Conservation (phyloP, 2,329 filamentous ascomycete species). For the Xylariaceae sp. region DNA sequence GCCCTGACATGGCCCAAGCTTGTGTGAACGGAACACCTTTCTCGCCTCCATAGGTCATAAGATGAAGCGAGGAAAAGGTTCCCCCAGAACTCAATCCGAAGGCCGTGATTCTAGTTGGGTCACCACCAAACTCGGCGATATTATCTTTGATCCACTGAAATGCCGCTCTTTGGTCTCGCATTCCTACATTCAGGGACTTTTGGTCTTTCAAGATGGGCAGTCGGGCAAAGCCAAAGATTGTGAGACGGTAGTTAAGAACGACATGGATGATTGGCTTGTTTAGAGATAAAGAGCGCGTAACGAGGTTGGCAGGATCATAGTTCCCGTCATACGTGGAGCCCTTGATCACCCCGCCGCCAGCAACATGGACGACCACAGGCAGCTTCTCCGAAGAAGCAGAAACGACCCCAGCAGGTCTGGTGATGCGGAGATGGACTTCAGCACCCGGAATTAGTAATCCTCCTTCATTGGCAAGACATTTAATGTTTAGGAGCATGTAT, state of each 20-base stretch:
- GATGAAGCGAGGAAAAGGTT: not conserved
- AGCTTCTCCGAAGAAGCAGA: slow-evolving; percentile 24
- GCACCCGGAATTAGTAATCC: no score
- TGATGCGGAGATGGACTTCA: slow-evolving; percentile 33
- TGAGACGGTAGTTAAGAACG: slow-evolving; percentile 37
- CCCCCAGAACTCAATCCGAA: slow-evolving; percentile 1
- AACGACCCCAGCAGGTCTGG: slow-evolving; percentile 31
- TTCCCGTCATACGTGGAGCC: slow-evolving; percentile 36
- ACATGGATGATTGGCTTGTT: slow-evolving; percentile 38
- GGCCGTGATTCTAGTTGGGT: not conserved
- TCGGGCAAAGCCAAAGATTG: slow-evolving; percentile 41
- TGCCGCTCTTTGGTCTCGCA: not conserved
- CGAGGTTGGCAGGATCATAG: slow-evolving; percentile 33
- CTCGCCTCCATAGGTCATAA: slow-evolving; percentile 12
- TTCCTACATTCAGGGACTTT: slow-evolving; percentile 30
- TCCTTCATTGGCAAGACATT: no score
- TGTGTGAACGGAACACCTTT: slow-evolving; percentile 42
- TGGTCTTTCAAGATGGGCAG: slow-evolving; percentile 34
- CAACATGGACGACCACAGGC: slow-evolving; percentile 37
- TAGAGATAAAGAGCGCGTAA: slow-evolving; percentile 26
- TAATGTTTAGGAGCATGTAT: no score
- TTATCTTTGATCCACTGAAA: slow-evolving; percentile 5
- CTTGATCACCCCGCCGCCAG: slow-evolving; percentile 37
- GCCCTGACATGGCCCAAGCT: slow-evolving; percentile 44
- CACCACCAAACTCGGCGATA: not conserved